Evolutionary conservation across 1,284 basidiomycete genomes (phyloP).

Genomic region (Ceratobasidium sp.): DNA sequence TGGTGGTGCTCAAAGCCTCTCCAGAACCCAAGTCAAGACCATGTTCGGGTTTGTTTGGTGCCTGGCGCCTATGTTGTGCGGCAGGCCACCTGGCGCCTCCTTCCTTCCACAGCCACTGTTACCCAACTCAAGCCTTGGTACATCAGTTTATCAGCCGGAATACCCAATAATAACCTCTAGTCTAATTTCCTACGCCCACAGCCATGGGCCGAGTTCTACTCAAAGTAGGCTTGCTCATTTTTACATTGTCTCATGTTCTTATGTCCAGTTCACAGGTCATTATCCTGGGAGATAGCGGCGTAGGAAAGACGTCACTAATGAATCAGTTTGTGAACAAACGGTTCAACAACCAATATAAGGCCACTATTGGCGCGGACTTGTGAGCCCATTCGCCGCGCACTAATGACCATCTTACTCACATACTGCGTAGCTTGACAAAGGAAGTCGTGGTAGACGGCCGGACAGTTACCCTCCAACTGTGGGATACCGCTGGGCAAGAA

Average conservation of each 20-base stretch:
- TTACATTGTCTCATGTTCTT: neutral
- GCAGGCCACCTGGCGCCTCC: too few species aligned
- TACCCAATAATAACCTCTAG: too few species aligned
- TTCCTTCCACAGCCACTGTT: too few species aligned
- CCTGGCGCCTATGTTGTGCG: too few species aligned
- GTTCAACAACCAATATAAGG: conserved; percentile 99
- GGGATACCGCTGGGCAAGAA: conserved; percentile 99
- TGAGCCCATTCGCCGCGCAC: conserved; percentile 59
- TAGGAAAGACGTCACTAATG: conserved; percentile 99
- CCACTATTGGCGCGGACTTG: conserved; percentile 94
- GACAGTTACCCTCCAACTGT: conserved; percentile 99
- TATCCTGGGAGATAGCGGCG: conserved; percentile 97
- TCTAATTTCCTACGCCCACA: conserved; percentile 16
- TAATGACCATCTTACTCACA: neutral
- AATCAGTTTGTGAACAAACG: conserved; percentile 99
- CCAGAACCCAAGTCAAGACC: too few species aligned
- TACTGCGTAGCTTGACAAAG: conserved; percentile 82
- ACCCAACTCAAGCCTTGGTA: too few species aligned
- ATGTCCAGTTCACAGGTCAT: conserved; percentile 76
- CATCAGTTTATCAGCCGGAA: too few species aligned
- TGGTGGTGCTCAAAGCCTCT: too few species aligned
- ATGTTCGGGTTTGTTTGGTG: too few species aligned
- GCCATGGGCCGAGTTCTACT: conserved; percentile 88
- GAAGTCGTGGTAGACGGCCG: conserved; percentile 99
- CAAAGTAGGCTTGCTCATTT: conserved; percentile 72